Evolutionary conservation across 257 asterid species (phyloP), one percentile per base, ranked within the genome.

Genomic region (Rhazya stricta): DNA sequence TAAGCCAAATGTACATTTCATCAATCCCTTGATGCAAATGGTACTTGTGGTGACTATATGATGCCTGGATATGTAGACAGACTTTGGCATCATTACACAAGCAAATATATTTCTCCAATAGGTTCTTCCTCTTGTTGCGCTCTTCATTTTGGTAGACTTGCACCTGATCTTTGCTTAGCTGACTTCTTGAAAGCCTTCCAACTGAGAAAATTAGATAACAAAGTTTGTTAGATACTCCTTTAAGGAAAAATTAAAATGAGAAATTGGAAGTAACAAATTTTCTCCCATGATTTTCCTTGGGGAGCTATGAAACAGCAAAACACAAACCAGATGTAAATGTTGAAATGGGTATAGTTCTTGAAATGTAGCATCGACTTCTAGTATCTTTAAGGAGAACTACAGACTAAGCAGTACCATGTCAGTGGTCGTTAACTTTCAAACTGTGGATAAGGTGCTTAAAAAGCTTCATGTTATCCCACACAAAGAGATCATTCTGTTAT

Each of bases 101-200:
- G 77, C 74, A 82, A 75, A 90, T 88, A 72, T 92, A 92, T 79
- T 80, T 88, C 74, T 86, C 79, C 80, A 92, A 54, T 77, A 87
- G 83, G 81, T 74, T 84, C 79, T 81, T 83, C 73, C 94, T 89
- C 84, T 69, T 84, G 87, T 87, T 90, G 76, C 57, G 86, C 73
- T 90, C 94, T 78, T 92, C 96, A 71, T 82, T 88, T 46, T 81
- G 68, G 23, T 90, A 90, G 7, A 82, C 88, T 83, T 87, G 89
- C 80, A 82, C 70, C 69, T 89, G 92, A 48, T 88, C 91, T 80
- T 85, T 82, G 86, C 94, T 88, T 78, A 90, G 56, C 71, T 86
- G 97, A 84, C 86, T 88, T 85, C 89, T 89, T 73, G 92, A 88
- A 73, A 92, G 83, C 86, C 85, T 86, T 83, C 97, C 96, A 77